phyloP scores from a whole-genome alignment of 2,329 filamentous ascomycete genomes.

The Microdochium trichocladiopsis region DNA sequence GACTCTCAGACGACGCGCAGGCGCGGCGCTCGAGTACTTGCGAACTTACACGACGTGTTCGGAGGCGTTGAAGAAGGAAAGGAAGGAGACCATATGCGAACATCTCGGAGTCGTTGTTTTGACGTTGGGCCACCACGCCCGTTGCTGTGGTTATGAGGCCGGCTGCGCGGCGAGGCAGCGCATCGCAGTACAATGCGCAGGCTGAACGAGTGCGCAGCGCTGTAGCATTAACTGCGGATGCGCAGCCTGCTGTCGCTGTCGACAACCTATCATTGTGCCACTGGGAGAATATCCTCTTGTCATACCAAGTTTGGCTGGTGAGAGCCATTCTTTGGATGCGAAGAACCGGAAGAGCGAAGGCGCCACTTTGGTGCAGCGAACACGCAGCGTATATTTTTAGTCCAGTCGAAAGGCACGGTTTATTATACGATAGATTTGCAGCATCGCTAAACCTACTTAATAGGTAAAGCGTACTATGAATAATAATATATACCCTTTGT shows the following conservation, averaged over 20 bases:
- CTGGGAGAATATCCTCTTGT: not conserved
- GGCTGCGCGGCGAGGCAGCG: not conserved
- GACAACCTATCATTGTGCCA: not conserved
- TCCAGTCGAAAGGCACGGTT: not conserved
- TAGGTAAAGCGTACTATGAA: not conserved
- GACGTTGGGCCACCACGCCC: not conserved
- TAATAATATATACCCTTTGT: no score
- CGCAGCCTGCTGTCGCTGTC: not conserved
- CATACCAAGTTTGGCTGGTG: not conserved
- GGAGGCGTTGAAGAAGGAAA: not conserved
- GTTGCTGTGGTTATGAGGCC: not conserved
- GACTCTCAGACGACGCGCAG: not conserved
- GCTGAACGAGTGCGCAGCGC: not conserved
- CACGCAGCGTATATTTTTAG: not conserved
- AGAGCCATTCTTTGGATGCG: not conserved
- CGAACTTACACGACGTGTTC: not conserved
- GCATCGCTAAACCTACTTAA: not conserved
- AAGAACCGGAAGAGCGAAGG: not conserved
- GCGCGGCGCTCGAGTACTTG: not conserved
- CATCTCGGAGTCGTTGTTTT: not conserved
- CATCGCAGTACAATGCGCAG: not conserved
- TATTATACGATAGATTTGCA: not conserved
- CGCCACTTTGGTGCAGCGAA: not conserved
- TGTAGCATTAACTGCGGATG: not conserved
- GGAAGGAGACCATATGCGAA: not conserved